Evolutionary conservation across 495 filamentous ascomycete species (phyloP).

Genomic region (Neurospora sp.): DNA sequence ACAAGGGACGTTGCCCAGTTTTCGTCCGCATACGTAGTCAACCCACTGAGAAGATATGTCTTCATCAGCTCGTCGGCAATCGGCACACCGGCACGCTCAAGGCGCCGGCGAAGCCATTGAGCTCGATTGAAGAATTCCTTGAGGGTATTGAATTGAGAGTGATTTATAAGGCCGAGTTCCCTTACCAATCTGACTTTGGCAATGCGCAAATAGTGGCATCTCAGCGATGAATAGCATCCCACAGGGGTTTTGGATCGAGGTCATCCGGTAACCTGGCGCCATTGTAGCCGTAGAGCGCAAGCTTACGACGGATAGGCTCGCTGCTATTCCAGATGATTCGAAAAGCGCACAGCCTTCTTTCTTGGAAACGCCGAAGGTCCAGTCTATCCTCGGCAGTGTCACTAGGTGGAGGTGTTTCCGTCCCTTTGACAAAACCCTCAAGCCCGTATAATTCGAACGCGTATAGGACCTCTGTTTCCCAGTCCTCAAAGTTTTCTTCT

Average conservation of each 20-base stretch:
- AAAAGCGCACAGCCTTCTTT: not conserved
- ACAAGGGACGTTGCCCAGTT: not conserved
- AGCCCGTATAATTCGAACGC: not conserved
- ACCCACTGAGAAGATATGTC: not conserved
- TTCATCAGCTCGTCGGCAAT: not conserved
- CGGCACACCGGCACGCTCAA: not conserved
- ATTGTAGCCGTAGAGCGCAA: too few relatives aligned
- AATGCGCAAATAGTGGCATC: not conserved
- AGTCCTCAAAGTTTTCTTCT: not conserved
- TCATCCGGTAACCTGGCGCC: not conserved
- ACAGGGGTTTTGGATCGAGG: not conserved
- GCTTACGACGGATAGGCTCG: not conserved
- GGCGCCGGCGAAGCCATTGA: not conserved
- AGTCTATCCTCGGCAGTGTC: not conserved
- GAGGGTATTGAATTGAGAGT: not conserved
- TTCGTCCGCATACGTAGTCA: not conserved
- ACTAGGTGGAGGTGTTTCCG: not conserved
- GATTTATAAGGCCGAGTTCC: not conserved
- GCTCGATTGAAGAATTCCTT: not conserved
- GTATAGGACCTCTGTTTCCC: not conserved
- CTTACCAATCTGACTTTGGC: not conserved
- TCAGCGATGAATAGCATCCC: not conserved
- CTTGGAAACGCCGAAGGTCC: not conserved
- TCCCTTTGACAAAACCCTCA: not conserved
- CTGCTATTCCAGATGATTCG: not conserved